Evolutionary conservation across 768 basidiomycete species (phyloP).

Genomic region (Boletus rubroflammeus): DNA sequence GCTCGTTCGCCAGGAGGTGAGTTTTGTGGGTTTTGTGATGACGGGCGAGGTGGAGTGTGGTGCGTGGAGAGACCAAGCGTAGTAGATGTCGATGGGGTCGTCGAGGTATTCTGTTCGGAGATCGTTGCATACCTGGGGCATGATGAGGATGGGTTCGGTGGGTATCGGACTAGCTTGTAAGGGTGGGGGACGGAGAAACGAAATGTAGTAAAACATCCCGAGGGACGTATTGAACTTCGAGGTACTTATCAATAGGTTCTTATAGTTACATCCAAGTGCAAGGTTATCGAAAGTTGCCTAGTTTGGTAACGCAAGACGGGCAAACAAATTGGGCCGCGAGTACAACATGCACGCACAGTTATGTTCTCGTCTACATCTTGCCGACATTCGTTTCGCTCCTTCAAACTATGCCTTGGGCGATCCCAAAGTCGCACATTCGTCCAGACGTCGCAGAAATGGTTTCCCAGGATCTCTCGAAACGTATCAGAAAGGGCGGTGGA

Average conservation of each 20-base stretch:
- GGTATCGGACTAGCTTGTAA: conserved; percentile 40
- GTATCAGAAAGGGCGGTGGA: conserved; percentile 2
- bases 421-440: conserved; percentile 20
- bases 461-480: conserved; percentile 25
- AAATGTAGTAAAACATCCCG: conserved; percentile 82
- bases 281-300: neutral
- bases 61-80: conserved; percentile 51
- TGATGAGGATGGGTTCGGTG: conserved; percentile 48
- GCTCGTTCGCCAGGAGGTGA: conserved; percentile 68
- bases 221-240: too few species aligned
- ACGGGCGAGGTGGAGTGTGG: conserved; percentile 17
- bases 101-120: conserved; percentile 74
- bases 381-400: conserved; percentile 17
- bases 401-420: conserved; percentile 11
- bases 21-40: conserved; percentile 48
- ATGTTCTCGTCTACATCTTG: conserved; percentile 25
- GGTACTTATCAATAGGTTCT: too few species aligned
- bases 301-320: conserved; percentile 1
- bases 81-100: conserved; percentile 60
- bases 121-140: conserved; percentile 87
- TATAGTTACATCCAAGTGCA: too few species aligned
- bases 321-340: neutral
- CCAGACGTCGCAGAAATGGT: conserved; percentile 16
- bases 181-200: conserved; percentile 86
- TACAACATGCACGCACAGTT: neutral